Base-by-base conservation (phyloP, 352 stramenopile genomes). In the Globisporangium acanthophoron region DNA sequence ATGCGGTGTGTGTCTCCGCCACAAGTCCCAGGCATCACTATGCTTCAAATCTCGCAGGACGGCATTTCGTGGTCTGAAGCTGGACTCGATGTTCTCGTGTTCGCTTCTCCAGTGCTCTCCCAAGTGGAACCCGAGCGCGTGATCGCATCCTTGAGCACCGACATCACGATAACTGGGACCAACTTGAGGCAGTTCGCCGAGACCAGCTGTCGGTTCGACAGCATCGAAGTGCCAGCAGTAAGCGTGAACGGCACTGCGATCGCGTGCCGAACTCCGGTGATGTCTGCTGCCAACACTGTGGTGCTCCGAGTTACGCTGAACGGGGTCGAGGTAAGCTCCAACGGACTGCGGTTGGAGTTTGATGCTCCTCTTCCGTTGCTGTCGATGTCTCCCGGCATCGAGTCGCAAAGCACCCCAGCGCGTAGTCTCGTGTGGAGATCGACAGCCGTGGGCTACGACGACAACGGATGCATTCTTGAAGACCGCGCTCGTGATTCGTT, bases 301-400 rank as follows among this genome's bases (percentile, higher is more conserved):
- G 50, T 44, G 15, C 49, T 85, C 49, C 51, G 59, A 31, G 40
- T 85, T 11, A 70, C 58, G 35, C 62, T 85, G 12, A 85, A 85
- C 40, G 66, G 66, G 13, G 59, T 80, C 24, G 74, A 82, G 63
- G 18, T 51, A 3, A 78, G 65, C 54, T 13, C 35, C 3, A 70
- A 74, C 43, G 56, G 48, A 5, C 16, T 81, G 35, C 37, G 56
- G 6, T 52, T 80, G 20, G 40, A 59, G 3, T 59, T 78, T 57
- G 46, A 69, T 18, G 40, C 58, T 21, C 40, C 55, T 0, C 33
- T 62, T 7, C 52, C 21, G 29, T 46, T 43, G 12, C 37, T 73
- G 18, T 15, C 45, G 1, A 31, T 78, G 18, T 50, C 37, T 44
- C 55, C 61, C 3, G 18, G 64, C 33, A 56, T 40, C 29, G 29